Percentiles rank a stretch among this genome's conserved stretches.
These are phyloP conservation scores for Fusarium bulbicola DNA, from an alignment of 2,329 filamentous ascomycete species.

Conservation along the genomic window DNA sequence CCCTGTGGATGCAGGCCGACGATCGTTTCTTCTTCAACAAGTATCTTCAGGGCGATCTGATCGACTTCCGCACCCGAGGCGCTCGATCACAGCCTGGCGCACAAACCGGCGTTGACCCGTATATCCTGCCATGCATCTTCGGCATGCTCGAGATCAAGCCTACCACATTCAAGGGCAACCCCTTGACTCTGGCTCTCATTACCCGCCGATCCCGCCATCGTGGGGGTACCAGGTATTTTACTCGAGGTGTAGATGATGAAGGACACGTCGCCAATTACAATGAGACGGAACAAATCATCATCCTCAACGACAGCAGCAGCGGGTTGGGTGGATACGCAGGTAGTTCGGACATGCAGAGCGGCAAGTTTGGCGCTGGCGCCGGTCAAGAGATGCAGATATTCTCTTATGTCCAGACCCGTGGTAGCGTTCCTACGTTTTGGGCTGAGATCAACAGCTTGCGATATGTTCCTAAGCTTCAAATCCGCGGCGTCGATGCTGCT, in stretches of 20 bases:
- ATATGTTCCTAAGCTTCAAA: slow-evolving; percentile 90
- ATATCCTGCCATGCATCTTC: slow-evolving; percentile 94
- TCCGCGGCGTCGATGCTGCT: slow-evolving; percentile 84
- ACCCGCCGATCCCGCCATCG: slow-evolving; percentile 88
- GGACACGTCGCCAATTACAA: slow-evolving; percentile 99
- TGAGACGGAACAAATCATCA: slow-evolving; percentile 92
- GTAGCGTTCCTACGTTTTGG: slow-evolving; percentile 96
- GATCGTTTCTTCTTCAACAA: slow-evolving; percentile 99
- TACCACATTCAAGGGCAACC: slow-evolving; percentile 84
- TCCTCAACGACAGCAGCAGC: slow-evolving; percentile 83
- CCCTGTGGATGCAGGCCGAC: slow-evolving; percentile 91
- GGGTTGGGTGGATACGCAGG: slow-evolving; percentile 84
- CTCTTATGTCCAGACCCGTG: slow-evolving; percentile 95
- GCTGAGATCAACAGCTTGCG: slow-evolving; percentile 92
- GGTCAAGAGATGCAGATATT: slow-evolving; percentile 86
- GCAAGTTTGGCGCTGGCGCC: slow-evolving; percentile 66
- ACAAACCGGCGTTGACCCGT: slow-evolving; percentile 85
- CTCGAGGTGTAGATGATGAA: slow-evolving; percentile 89
- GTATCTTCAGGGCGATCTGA: slow-evolving; percentile 89
- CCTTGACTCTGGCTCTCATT: slow-evolving; percentile 86
- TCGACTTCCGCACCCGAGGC: slow-evolving; percentile 79
- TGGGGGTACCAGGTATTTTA: slow-evolving; percentile 93
- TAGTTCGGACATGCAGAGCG: slow-evolving; percentile 78
- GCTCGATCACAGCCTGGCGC: slow-evolving; percentile 71
- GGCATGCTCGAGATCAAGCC: slow-evolving; percentile 93